Evolutionary conservation across 768 basidiomycete genomes (phyloP), one percentile per base, ranked within the genome.

Genomic region (Mrakia hoshinonis): DNA sequence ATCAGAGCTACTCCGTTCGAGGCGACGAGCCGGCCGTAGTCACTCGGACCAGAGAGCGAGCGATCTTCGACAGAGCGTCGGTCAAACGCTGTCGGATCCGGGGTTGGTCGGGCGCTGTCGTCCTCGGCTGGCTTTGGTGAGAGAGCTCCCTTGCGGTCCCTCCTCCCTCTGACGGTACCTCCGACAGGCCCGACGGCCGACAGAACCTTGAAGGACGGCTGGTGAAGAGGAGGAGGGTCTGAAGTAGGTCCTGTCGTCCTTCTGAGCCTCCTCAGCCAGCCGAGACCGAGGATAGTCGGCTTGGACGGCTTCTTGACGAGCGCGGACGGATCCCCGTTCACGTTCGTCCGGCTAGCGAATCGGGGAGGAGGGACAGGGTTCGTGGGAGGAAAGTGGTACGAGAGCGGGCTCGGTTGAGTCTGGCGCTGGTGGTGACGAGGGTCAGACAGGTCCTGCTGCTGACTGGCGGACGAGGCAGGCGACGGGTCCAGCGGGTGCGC

Each of bases 21-120:
- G 43, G 70, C 52, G 31, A 72, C 70, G 15, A 72, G 58, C 15
- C 70, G 65, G 2, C 70, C 70, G 47, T 72, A 72, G 2, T 72
- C 70, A 18, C 62, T 64, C 15, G 52, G 54, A 36, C 34, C 58
- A 13, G 58, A 61, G 36, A n/a, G 34, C 13, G 12, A 15, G 20
- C 13, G 31, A 20, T 15, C 24, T 13, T 51, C 47, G 24, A 18
- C 51, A 0, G 66, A 67, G 29, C 38, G 34, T 24, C 18, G 13
- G 24, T 68, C 51, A 13, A 34, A 60, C 15, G 68, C 51, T n/a
- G 47, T 43, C 9, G 66, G 52, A 24, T 29, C 24, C 48, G 64
- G 49, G 64, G 39, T 26, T 15, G 61, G 22, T 24, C n/a, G n/a
- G 64, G 31, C 1, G 47, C 24, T 29, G 47, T n/a, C 34, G 13